Evolutionary conservation across 139 green algal genomes (phyloP).

Genomic region (Pleodorina starrii): DNA sequence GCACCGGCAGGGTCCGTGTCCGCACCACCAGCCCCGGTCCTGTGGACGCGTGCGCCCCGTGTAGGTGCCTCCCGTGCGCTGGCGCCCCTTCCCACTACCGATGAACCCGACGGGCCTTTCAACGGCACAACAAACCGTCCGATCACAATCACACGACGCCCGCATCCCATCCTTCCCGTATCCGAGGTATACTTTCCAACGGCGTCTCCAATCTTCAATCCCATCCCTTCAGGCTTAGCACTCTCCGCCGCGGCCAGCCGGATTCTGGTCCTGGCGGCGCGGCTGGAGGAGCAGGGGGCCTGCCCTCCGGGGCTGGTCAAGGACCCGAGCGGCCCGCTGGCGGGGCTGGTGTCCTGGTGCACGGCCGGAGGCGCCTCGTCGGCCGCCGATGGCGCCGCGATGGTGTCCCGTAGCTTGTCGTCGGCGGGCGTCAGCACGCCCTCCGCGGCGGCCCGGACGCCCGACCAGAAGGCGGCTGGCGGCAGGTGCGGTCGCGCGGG

Average conservation of each 20-base stretch:
- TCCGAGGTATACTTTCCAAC: too few relatives aligned
- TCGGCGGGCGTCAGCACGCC: background rate
- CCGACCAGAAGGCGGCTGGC: background rate
- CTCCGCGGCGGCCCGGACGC: background rate
- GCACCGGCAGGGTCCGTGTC: too few relatives aligned
- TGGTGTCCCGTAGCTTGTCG: background rate
- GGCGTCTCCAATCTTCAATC: too few relatives aligned
- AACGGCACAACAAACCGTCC: too few relatives aligned
- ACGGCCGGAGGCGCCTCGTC: background rate
- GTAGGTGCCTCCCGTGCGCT: too few relatives aligned
- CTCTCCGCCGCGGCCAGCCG: background rate
- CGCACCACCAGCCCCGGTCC: too few relatives aligned
- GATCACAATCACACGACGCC: too few relatives aligned
- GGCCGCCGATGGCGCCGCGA: background rate
- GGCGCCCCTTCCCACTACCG: too few relatives aligned
- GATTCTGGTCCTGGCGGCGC: slow-evolving; percentile 9
- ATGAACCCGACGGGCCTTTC: too few relatives aligned
- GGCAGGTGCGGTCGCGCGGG: slow-evolving; percentile 3
- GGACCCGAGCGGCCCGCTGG: slow-evolving; percentile 10
- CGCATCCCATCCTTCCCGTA: too few relatives aligned
- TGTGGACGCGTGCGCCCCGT: too few relatives aligned
- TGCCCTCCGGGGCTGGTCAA: background rate
- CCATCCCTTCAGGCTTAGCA: slow-evolving; percentile 7
- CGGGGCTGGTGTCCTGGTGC: slow-evolving; percentile 22
- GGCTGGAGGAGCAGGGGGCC: slow-evolving; percentile 1